Percentiles rank a stretch among this genome's conserved stretches.
Evolutionary conservation across 495 filamentous ascomycete genomes (phyloP).

Genomic region (Penicillium robsamsonii): DNA sequence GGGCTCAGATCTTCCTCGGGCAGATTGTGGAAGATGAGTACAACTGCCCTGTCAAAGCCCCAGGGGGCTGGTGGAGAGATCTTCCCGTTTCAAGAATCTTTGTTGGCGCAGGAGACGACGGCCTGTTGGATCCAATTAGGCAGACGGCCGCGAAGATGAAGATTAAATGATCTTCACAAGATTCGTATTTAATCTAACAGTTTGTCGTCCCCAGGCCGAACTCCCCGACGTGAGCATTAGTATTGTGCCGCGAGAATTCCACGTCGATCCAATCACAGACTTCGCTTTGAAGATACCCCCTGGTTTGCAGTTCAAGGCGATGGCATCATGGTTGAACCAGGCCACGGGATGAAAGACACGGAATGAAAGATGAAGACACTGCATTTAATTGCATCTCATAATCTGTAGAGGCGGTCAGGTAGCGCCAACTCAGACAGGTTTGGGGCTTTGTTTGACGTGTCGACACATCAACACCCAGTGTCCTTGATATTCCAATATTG

Average conservation of each 20-base stretch:
- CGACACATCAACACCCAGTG: background rate
- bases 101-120: constrained; percentile 6
- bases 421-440: background rate
- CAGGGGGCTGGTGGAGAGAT: constrained; percentile 5
- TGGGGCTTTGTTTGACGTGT: background rate
- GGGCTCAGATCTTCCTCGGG: background rate
- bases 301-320: constrained; percentile 10
- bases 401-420: background rate
- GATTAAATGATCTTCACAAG: background rate
- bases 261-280: constrained; percentile 7
- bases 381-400: background rate
- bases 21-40: background rate
- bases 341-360: too few species aligned
- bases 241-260: constrained; percentile 3
- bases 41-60: background rate
- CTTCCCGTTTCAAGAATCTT: constrained; percentile 10
- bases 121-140: constrained; percentile 8
- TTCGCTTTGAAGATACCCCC: constrained; percentile 10
- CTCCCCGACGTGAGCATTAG: background rate
- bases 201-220: background rate
- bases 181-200: background rate
- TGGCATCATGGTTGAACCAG: constrained; percentile 10
- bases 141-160: background rate
- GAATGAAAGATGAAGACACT: background rate
- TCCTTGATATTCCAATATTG: background rate